phyloP scores from a whole-genome alignment of 768 basidiomycete genomes.

The Suillus bovinus region DNA sequence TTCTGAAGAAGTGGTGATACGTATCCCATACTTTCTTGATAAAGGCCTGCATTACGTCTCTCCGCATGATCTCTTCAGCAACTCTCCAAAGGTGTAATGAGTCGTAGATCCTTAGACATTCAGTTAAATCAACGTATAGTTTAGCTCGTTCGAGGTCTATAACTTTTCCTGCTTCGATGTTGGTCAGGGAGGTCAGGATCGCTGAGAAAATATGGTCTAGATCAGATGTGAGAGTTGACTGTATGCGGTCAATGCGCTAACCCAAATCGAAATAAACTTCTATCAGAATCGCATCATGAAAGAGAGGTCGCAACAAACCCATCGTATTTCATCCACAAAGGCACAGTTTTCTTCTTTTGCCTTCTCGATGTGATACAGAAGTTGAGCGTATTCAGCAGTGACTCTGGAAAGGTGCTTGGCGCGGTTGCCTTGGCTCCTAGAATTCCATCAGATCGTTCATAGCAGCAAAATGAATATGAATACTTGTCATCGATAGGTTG shows the following conservation, averaged over 20 bases:
- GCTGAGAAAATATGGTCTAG: conserved; percentile 79
- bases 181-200: conserved; percentile 52
- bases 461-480: neutral
- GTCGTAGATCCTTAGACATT: conserved; percentile 82
- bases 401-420: conserved; percentile 84
- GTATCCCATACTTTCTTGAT: conserved; percentile 63
- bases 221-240: conserved; percentile 82
- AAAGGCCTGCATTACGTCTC: conserved; percentile 71
- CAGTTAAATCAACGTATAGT: conserved; percentile 63
- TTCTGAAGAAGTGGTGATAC: neutral
- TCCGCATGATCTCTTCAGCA: conserved; percentile 84
- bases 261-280: conserved; percentile 17
- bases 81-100: conserved; percentile 78
- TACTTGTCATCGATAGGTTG: conserved; percentile 42
- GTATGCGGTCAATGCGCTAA: conserved; percentile 81
- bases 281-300: neutral
- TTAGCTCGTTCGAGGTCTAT: conserved; percentile 67
- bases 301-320: conserved; percentile 53
- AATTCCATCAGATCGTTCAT: conserved; percentile 10
- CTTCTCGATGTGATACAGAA: conserved; percentile 87
- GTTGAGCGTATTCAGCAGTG: conserved; percentile 88
- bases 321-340: conserved; percentile 82
- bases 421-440: conserved; percentile 59
- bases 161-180: conserved; percentile 48
- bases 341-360: conserved; percentile 74